Percentiles rank a stretch among this genome's conserved stretches.
phyloP scores from a whole-genome alignment of 345 rosid genomes.

The Arabis alpina region DNA sequence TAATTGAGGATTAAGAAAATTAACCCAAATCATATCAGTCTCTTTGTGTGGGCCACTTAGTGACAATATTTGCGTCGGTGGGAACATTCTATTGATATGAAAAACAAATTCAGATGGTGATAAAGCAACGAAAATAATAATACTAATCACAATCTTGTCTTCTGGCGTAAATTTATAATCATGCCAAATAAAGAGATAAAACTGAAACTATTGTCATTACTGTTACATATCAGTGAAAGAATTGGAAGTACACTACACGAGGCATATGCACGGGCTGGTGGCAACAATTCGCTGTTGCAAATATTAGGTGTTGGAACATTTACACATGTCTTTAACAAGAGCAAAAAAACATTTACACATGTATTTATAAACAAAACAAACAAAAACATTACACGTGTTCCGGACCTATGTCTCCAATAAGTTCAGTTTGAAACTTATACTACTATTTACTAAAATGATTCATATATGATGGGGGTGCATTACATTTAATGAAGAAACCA shows the following conservation, averaged over 20 bases:
- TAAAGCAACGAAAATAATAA: no score
- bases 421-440: not conserved
- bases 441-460: no score
- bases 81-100: slow-evolving; percentile 4
- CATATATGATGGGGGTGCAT: slow-evolving; percentile 19
- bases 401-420: slow-evolving; percentile 34
- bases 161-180: no score
- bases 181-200: slow-evolving; percentile 3
- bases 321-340: slow-evolving; percentile 32
- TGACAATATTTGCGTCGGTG: slow-evolving; percentile 34
- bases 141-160: no score
- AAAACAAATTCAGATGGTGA: no score
- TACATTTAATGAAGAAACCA: slow-evolving; percentile 36
- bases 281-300: slow-evolving; percentile 11
- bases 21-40: not conserved
- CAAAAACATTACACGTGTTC: slow-evolving; percentile 41
- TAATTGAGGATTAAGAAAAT: no score
- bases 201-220: not conserved
- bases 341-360: slow-evolving; percentile 31
- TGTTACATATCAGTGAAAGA: not conserved
- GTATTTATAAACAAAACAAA: slow-evolving; percentile 14
- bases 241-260: slow-evolving; percentile 24
- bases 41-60: not conserved
- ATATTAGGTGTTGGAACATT: slow-evolving; percentile 40
- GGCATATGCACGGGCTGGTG: slow-evolving; percentile 37